Evolutionary conservation across 140 eudicot genomes (phyloP).

Genomic region (Stevia rebaudiana): DNA sequence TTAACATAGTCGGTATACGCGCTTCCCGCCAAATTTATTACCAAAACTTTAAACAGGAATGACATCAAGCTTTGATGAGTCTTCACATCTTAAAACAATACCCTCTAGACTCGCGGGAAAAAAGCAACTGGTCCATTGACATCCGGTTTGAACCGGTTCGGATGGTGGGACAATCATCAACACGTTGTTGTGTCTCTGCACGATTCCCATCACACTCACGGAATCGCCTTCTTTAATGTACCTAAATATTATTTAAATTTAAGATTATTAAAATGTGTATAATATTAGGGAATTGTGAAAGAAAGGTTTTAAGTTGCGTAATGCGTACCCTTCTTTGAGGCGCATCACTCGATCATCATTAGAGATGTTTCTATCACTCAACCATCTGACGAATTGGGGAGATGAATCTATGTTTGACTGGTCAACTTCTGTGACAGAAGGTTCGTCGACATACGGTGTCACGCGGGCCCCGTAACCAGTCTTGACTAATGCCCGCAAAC

Average conservation of each 20-base stretch:
- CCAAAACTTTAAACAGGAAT: conserved; percentile 63
- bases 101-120: conserved; percentile 77
- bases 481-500: conserved; percentile 39
- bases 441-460: conserved; percentile 65
- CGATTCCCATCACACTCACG: conserved; percentile 82
- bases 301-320: conserved; percentile 11
- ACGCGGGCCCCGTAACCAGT: conserved; percentile 65
- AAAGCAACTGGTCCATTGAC: conserved; percentile 75
- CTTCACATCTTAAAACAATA: conserved; percentile 78
- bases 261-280: not conserved
- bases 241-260: conserved; percentile 28
- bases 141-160: conserved; percentile 67
- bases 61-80: conserved; percentile 72
- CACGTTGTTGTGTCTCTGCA: conserved; percentile 76
- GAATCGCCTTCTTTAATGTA: conserved; percentile 87
- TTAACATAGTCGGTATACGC: conserved; percentile 25
- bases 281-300: not conserved
- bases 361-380: conserved; percentile 51
- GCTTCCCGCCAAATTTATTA: conserved; percentile 10
- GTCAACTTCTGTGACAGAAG: conserved; percentile 51
- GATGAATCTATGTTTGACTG: conserved; percentile 64
- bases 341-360: conserved; percentile 69
- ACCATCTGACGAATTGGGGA: conserved; percentile 63
- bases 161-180: conserved; percentile 84
- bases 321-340: conserved; percentile 60